Evolutionary conservation across 305 asterid species (phyloP).

Genomic region (Plantago coronopus): DNA sequence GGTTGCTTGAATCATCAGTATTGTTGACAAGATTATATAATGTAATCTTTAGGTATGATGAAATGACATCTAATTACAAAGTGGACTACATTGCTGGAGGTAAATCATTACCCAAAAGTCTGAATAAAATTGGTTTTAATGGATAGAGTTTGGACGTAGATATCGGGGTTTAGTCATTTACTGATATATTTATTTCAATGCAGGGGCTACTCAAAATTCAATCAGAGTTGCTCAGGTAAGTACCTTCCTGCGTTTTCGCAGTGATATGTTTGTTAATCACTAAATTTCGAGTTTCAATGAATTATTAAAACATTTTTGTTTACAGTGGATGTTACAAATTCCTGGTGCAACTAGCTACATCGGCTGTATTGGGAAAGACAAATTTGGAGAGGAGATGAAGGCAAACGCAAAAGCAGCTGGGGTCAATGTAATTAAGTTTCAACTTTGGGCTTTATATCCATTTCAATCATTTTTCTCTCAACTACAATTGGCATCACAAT

Average conservation of each 20-base stretch:
- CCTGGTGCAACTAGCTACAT: conserved; percentile 95
- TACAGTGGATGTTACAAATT: conserved; percentile 94
- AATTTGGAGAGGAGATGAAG: conserved; percentile 91
- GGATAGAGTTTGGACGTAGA: too few species aligned
- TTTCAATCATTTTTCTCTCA: not conserved
- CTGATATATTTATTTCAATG: conserved; percentile 13
- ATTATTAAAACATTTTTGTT: conserved; percentile 18
- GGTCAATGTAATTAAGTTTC: conserved; percentile 48
- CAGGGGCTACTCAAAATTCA: conserved; percentile 61
- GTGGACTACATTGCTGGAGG: conserved; percentile 98
- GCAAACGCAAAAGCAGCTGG: conserved; percentile 67
- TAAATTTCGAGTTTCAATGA: not conserved
- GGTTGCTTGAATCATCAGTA: too few species aligned
- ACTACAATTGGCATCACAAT: too few species aligned
- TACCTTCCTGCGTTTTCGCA: conserved; percentile 8
- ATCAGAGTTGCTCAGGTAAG: conserved; percentile 61
- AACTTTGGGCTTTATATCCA: conserved; percentile 10
- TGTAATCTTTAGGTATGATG: conserved; percentile 75
- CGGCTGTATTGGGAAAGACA: conserved; percentile 95
- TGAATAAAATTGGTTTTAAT: conserved; percentile 9
- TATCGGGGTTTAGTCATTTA: not conserved
- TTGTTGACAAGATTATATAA: not conserved
- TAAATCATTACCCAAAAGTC: conserved; percentile 23
- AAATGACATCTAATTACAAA: conserved; percentile 60
- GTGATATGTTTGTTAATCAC: not conserved